Evolutionary conservation across 2,329 filamentous ascomycete species (phyloP).

Genomic region (Hymenoscyphus infarciens): DNA sequence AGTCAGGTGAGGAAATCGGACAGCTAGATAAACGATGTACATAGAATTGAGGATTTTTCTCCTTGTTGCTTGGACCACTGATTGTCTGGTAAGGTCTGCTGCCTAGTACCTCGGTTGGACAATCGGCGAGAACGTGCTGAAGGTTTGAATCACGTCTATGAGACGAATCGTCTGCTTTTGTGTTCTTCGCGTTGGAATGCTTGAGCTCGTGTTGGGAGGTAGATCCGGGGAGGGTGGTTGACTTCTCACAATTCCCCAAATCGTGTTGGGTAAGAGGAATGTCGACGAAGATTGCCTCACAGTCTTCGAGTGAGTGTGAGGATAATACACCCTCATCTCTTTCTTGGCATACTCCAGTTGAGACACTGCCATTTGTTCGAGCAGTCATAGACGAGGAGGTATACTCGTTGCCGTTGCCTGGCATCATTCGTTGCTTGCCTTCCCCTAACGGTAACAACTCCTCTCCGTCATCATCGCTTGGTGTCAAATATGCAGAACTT

Average conservation of each 20-base stretch:
- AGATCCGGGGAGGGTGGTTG: background rate
- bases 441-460: background rate
- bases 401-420: background rate
- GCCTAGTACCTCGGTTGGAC: background rate
- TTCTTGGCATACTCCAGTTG: background rate
- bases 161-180: background rate
- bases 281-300: background rate
- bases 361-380: no score
- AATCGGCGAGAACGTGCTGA: background rate
- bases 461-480: slow-evolving; percentile 12
- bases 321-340: background rate
- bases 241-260: background rate
- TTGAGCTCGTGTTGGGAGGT: background rate
- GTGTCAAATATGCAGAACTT: slow-evolving; percentile 5
- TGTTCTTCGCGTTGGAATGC: background rate
- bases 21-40: background rate
- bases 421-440: background rate
- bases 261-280: background rate
- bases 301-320: background rate
- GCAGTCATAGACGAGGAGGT: background rate
- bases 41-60: background rate
- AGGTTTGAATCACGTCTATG: background rate
- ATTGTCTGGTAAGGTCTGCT: background rate
- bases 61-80: background rate
- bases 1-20: background rate